Percentiles rank a stretch among this genome's conserved stretches.
phyloP scores from a whole-genome alignment of 306 rosid species.

The Crotalaria pallida region DNA sequence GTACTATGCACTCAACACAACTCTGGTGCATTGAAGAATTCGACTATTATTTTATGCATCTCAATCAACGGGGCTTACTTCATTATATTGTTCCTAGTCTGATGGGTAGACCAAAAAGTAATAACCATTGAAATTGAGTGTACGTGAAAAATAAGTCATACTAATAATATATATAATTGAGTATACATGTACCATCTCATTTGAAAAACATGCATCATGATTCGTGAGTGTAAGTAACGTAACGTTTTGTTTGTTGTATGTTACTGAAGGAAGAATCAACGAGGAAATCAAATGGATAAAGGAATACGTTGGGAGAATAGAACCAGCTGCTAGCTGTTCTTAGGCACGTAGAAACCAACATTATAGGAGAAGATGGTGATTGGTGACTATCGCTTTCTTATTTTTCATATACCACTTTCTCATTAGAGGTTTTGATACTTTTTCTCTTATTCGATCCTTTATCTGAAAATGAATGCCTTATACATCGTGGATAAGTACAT shows the following conservation, averaged over 20 bases:
- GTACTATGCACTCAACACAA: no score
- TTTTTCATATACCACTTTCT: background rate
- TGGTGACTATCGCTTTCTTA: constrained; percentile 12
- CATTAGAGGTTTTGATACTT: background rate
- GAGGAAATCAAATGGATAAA: background rate
- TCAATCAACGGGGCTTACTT: no score
- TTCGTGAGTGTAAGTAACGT: background rate
- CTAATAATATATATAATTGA: no score
- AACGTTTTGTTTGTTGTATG: background rate
- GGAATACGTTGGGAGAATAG: background rate
- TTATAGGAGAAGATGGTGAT: background rate
- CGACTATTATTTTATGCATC: no score
- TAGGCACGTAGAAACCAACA: background rate
- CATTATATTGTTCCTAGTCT: no score
- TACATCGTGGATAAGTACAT: background rate
- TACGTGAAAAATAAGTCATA: no score
- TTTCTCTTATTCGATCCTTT: background rate
- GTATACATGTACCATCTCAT: no score
- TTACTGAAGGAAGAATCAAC: background rate
- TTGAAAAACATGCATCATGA: background rate
- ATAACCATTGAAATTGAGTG: no score
- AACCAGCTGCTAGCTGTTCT: constrained; percentile 11
- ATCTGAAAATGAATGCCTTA: background rate
- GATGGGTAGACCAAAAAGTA: no score
- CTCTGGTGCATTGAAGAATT: no score